phyloP scores from a whole-genome alignment of 2,329 filamentous ascomycete species.

The Ophiostoma himal-ulmi region DNA sequence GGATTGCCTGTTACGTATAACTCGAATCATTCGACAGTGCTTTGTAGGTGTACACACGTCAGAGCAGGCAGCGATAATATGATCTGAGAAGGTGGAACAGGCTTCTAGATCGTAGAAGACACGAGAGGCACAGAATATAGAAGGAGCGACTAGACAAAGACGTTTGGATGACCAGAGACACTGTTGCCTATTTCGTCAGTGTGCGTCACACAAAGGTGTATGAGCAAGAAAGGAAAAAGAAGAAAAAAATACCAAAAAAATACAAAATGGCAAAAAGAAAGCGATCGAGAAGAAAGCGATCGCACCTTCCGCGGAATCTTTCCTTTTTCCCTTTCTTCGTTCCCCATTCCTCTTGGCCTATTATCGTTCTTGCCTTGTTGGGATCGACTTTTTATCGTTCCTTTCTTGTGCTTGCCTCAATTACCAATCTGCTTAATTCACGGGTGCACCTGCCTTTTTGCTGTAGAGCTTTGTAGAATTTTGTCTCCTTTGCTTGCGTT shows the following conservation, averaged over 20 bases:
- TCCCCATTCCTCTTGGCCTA: neutral
- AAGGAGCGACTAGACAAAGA: neutral
- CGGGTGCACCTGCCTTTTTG: neutral
- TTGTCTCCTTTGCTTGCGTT: neutral
- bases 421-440: neutral
- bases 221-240: neutral
- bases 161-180: neutral
- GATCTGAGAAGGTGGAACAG: neutral
- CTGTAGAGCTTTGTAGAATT: too few species aligned
- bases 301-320: neutral
- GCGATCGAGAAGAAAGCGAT: neutral
- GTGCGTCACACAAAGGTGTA: neutral
- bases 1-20: neutral
- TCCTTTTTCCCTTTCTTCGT: neutral
- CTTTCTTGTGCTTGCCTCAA: neutral
- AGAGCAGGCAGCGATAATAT: neutral
- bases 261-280: neutral
- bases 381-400: neutral
- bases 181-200: slow-evolving; percentile 2
- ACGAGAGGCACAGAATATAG: neutral
- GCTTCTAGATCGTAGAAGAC: neutral
- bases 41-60: neutral
- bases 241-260: neutral
- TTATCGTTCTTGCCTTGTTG: neutral
- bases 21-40: neutral